Evolutionary conservation across 2,329 filamentous ascomycete genomes (phyloP).

Genomic region (Calonectria pseudoreteaudii): DNA sequence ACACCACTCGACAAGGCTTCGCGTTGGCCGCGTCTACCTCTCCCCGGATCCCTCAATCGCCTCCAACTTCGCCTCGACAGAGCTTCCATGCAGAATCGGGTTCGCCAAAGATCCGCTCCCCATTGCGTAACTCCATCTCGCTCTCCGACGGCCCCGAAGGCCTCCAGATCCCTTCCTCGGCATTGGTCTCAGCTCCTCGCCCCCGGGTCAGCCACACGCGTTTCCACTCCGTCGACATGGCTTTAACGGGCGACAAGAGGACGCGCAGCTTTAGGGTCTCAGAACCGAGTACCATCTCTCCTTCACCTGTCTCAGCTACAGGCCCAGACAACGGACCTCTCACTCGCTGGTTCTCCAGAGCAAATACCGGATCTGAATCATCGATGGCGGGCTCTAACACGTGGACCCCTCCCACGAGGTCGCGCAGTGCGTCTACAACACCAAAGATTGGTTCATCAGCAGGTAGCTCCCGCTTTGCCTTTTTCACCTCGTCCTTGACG

Average conservation of each 20-base stretch:
- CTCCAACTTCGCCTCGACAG: slow-evolving; percentile 34
- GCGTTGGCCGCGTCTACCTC: background rate
- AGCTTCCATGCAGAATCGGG: slow-evolving; percentile 42
- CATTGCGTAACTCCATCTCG: slow-evolving; percentile 46
- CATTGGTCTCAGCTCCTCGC: slow-evolving; percentile 16
- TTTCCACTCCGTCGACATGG: slow-evolving; percentile 48
- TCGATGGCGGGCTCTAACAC: slow-evolving; percentile 26
- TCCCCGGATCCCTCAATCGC: slow-evolving; percentile 32
- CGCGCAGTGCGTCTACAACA: slow-evolving; percentile 42
- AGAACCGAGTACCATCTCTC: slow-evolving; percentile 5
- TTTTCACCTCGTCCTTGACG: slow-evolving; percentile 60
- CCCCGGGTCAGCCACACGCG: slow-evolving; percentile 19
- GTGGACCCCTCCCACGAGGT: slow-evolving; percentile 22
- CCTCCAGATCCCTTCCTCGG: slow-evolving; percentile 26
- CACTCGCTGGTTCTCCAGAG: slow-evolving; percentile 40
- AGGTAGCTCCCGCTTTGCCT: slow-evolving; percentile 56
- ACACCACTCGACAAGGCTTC: background rate
- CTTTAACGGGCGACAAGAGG: slow-evolving; percentile 47
- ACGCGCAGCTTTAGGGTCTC: slow-evolving; percentile 14
- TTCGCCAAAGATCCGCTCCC: slow-evolving; percentile 46
- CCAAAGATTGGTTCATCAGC: slow-evolving; percentile 48
- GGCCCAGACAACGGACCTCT: slow-evolving; percentile 35
- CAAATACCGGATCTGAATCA: slow-evolving; percentile 21
- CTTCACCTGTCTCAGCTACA: slow-evolving; percentile 21
- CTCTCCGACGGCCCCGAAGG: slow-evolving; percentile 34